phyloP scores from a whole-genome alignment of 331 rosid species.

The Rosa hybrid region DNA sequence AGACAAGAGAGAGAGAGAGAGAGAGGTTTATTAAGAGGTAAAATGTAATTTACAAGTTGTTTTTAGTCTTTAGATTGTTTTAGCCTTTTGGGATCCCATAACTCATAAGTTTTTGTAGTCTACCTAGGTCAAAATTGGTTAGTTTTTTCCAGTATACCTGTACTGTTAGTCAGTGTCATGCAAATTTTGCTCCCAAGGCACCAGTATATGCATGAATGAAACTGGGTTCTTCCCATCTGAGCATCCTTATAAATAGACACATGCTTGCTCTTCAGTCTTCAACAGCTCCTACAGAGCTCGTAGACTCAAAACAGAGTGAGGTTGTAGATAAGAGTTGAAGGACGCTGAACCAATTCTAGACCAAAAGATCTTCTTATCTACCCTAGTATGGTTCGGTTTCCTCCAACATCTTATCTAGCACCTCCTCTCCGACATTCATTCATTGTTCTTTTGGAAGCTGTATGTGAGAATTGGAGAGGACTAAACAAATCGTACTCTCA shows the following conservation, averaged over 20 bases:
- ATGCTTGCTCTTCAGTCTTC: background rate
- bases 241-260: background rate
- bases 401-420: background rate
- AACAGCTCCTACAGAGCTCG: background rate
- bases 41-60: background rate
- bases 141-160: background rate
- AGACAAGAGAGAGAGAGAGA: no score
- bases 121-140: background rate
- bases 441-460: background rate
- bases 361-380: background rate
- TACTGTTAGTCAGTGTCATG: background rate
- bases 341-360: background rate
- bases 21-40: background rate
- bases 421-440: background rate
- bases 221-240: background rate
- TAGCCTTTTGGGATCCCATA: background rate
- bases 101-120: background rate
- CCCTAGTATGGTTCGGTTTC: background rate
- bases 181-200: background rate
- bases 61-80: background rate
- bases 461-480: slow-evolving; percentile 11
- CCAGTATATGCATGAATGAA: background rate
- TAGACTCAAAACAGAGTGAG: background rate
- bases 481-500: background rate
- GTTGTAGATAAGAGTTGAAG: slow-evolving; percentile 1